Base-by-base conservation (phyloP, 2,329 filamentous ascomycete species). In the Colletotrichum salicis region DNA sequence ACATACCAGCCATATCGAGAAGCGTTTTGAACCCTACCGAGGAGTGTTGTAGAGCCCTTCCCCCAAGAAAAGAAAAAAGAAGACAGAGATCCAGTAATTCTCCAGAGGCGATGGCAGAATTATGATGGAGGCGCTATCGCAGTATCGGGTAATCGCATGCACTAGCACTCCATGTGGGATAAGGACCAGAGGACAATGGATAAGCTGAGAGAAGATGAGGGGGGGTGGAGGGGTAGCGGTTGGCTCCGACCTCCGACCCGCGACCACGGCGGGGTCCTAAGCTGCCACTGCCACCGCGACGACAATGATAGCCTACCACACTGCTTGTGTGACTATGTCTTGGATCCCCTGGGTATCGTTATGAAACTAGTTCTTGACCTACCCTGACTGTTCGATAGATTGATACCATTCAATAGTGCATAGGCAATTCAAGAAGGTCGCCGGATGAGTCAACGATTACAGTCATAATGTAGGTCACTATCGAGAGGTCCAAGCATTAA, bases 1-100 rank as follows among this genome's bases (percentile, higher is more conserved):
- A 74, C 73, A 59, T 74, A 74, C 73, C 73, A 74, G 72, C 72
- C 73, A 74, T 74, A 29, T 51, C 51, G 45, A 65, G 22, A 66
- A 33, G 19, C 65, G 56, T 51, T 52, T 57, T 31, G 22, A 56
- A 56, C 60, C 22, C 64, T 54, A 45, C n/a, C 54, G 55, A 13
- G 19, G 27, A 60, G 64, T 61, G 4, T 52, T 57, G 33, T 27
- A 63, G 19, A 68, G 33, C 59, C 52, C 69, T 71, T 56, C 69
- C 64, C 64, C 60, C 58, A 58, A 4, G 58, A 27, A 31, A 69
- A 55, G 15, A 66, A 27, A 13, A 66, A 35, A 59, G 45, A 12
- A 59, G 62, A 63, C 33, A 54, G 22, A 1, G 12, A 59, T 22
- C 19, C 11, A 41, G 24, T 22, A 15, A 48, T 11, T 15, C 7